Conservation (phyloP, 2,329 filamentous ascomycete genomes). For the Capronia coronata region DNA sequence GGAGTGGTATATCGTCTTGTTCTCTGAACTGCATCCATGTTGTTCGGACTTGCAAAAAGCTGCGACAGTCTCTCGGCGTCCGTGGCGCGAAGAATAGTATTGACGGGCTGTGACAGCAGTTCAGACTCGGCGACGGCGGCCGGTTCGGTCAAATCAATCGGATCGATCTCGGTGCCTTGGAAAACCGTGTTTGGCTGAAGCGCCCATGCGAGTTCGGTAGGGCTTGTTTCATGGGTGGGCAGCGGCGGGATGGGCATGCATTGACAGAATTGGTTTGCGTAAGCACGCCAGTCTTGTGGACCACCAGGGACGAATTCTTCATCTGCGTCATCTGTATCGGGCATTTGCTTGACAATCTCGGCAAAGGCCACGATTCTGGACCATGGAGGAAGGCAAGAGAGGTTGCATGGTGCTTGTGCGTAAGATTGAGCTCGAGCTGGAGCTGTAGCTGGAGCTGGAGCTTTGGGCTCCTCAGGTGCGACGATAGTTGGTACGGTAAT, state of each 20-base stretch:
- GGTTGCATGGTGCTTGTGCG: conserved; percentile 9
- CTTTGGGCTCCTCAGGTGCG: not conserved
- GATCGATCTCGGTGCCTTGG: conserved; percentile 6
- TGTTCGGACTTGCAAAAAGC: conserved; percentile 1
- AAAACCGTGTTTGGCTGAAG: conserved; percentile 19
- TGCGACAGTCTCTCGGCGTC: conserved; percentile 16
- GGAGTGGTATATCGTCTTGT: not conserved
- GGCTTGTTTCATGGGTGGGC: conserved; percentile 1
- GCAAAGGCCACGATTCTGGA: conserved; percentile 21
- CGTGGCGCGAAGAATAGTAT: conserved; percentile 18
- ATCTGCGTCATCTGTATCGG: conserved; percentile 18
- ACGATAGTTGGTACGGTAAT: not conserved
- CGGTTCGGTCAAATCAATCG: conserved; percentile 6
- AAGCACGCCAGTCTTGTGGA: conserved; percentile 14
- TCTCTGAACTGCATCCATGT: not conserved
- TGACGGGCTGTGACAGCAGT: conserved; percentile 20
- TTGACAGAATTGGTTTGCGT: conserved; percentile 10
- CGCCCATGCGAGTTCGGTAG: conserved; percentile 17
- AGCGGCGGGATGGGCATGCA: conserved; percentile 7
- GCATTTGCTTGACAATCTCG: conserved; percentile 18
- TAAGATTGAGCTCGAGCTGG: too few species aligned
- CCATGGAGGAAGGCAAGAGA: conserved; percentile 17
- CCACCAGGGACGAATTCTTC: conserved; percentile 15
- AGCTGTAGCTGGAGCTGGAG: too few species aligned
- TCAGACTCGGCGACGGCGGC: conserved; percentile 11